Base-by-base conservation (phyloP, 2,329 filamentous ascomycete species). In the Monosporascus sp. region DNA sequence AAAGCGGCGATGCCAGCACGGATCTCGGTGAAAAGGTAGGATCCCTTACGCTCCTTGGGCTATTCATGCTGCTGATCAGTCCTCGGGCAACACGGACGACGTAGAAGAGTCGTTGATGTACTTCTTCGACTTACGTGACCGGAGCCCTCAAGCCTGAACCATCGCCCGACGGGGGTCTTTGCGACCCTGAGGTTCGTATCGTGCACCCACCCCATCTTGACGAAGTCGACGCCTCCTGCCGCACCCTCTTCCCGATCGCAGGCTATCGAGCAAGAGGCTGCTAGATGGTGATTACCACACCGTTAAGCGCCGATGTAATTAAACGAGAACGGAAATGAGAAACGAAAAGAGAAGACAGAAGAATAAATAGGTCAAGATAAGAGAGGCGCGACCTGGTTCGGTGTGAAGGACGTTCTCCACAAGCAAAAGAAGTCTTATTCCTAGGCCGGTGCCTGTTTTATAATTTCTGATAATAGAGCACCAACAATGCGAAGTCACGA, bases 21-120 rank as follows among this genome's bases (percentile, higher is more conserved):
- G 51, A 95, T 76, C 72, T 96, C 90, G 48, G 90, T 95, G 63
- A 89, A 83, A 75, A 95, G 95, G 62, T 80, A 79, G 35, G 89
- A 87, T 22, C 85, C 85, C 66, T 89, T 87, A 50, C 89, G 83
- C 69, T 89, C 85, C 62, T 77, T 81, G 58, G 79, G 81, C 85
- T 89, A 59, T 64, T 47, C 25, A 20, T 56, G 69, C 61, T 47
- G 53, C 24, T 61, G 67, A 56, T 64, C 51, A 64, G 55, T 44
- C 41, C 35, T 47, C 48, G 48, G 14, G 44, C 24, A 50, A 38
- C 37, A 49, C 43, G 17, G 43, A 46, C 43, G 25, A 11, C 22
- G 5, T 5, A 46, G 3, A 20, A 44, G 22, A 24, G 14, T 25
- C 18, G 20, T 2, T 25, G 22, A n/a, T 27, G 22, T 17, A 5